These are phyloP conservation scores for Trypanosoma caninum DNA, from an alignment of 208 protist genomes.

Conservation along the genomic window DNA sequence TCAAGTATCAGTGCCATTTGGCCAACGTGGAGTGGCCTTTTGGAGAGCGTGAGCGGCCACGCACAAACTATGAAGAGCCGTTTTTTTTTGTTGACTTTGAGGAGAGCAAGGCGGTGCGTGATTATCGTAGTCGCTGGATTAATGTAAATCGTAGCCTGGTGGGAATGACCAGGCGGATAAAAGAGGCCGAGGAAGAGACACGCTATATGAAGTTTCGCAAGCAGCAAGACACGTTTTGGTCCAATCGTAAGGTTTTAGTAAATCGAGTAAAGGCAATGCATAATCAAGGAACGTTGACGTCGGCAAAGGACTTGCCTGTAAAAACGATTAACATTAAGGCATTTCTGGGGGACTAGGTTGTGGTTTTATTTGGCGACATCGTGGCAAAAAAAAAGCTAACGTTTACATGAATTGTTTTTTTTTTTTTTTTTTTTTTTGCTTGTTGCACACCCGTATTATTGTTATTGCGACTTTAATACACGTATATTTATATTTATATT, in stretches of 20 bases:
- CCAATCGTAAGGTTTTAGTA: conserved; percentile 84
- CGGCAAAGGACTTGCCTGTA: conserved; percentile 76
- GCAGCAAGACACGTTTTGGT: conserved; percentile 89
- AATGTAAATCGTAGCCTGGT: conserved; percentile 90
- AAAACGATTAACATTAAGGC: conserved; percentile 87
- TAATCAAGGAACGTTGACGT: conserved; percentile 73
- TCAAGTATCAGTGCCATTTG: conserved; percentile 84
- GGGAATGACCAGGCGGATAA: conserved; percentile 85
- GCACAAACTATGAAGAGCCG: conserved; percentile 89
- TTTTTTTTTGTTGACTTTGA: conserved; percentile 90
- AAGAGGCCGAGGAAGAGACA: conserved; percentile 85
- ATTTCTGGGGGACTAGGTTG: conserved; percentile 62
- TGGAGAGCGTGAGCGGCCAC: conserved; percentile 70
- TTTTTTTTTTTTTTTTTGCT: no score
- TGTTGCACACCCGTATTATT: no score
- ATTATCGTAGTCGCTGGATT: conserved; percentile 91
- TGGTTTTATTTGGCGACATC: no score
- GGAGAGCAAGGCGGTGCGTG: conserved; percentile 81
- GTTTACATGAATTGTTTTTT: no score
- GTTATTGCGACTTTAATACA: no score
- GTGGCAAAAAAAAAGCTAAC: no score
- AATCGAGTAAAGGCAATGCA: conserved; percentile 91
- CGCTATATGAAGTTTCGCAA: conserved; percentile 86
- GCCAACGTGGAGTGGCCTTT: conserved; percentile 75
- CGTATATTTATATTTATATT: no score